Conservation (phyloP, 495 filamentous ascomycete genomes). For the Daldinia childiae region DNA sequence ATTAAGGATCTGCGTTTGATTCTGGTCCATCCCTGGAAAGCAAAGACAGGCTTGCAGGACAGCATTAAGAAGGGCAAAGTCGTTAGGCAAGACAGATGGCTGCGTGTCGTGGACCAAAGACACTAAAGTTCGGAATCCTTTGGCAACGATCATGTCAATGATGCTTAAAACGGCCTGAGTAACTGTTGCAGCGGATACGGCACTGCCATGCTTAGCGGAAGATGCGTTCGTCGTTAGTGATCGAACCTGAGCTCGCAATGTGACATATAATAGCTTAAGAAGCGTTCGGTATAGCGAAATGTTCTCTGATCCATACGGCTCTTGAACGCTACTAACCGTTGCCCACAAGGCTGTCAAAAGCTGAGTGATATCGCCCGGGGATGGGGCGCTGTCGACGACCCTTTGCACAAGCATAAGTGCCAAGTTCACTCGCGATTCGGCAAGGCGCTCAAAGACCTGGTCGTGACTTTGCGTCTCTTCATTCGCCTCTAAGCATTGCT, state of each 20-base stretch:
- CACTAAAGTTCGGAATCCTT: constrained; percentile 80
- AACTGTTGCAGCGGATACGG: constrained; percentile 48
- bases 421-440: constrained; percentile 76
- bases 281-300: constrained; percentile 82
- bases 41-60: constrained; percentile 83
- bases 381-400: constrained; percentile 70
- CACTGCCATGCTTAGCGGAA: constrained; percentile 49
- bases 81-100: constrained; percentile 63
- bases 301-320: constrained; percentile 69
- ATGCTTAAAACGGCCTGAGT: constrained; percentile 72
- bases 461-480: constrained; percentile 70
- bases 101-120: constrained; percentile 72
- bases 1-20: constrained; percentile 70
- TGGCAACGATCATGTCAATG: constrained; percentile 78
- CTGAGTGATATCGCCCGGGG: constrained; percentile 66
- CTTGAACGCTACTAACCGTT: constrained; percentile 68
- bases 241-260: constrained; percentile 66
- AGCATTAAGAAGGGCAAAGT: constrained; percentile 89
- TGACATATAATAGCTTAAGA: constrained; percentile 84
- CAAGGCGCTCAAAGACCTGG: constrained; percentile 74
- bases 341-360: constrained; percentile 74
- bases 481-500: constrained; percentile 77
- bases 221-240: constrained; percentile 43
- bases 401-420: constrained; percentile 79
- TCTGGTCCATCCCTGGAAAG: constrained; percentile 70